Conservation (phyloP, 441 rosid species). For the Omphalea diandra region DNA sequence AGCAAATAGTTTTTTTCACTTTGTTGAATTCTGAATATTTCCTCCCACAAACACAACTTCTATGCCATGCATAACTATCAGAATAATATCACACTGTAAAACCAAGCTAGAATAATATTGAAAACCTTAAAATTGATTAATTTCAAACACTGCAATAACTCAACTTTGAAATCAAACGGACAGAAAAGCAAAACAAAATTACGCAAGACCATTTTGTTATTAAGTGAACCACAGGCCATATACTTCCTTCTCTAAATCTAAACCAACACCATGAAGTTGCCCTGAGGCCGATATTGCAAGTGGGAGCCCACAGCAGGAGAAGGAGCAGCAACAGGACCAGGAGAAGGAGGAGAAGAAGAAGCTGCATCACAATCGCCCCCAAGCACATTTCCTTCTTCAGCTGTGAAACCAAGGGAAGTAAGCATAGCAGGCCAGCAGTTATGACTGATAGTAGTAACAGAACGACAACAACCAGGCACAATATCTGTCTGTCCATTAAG, state of each 20-base stretch:
- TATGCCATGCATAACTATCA: too few species aligned
- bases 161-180: too few species aligned
- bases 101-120: too few species aligned
- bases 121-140: too few species aligned
- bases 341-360: slow-evolving; percentile 14
- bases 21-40: too few species aligned
- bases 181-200: background rate
- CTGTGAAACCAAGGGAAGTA: slow-evolving; percentile 50
- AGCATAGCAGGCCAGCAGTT: slow-evolving; percentile 66
- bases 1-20: too few species aligned
- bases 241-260: too few species aligned
- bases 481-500: slow-evolving; percentile 52
- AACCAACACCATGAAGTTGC: background rate
- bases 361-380: slow-evolving; percentile 55
- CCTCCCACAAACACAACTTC: too few species aligned
- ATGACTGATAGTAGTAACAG: slow-evolving; percentile 41
- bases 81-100: too few species aligned
- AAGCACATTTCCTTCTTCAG: slow-evolving; percentile 50
- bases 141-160: too few species aligned
- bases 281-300: background rate
- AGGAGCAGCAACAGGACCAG: slow-evolving; percentile 29
- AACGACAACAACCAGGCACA: slow-evolving; percentile 46
- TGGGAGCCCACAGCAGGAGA: slow-evolving; percentile 34
- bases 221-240: background rate
- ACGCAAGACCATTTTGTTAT: background rate